These are phyloP conservation scores for Pichia heedii DNA, from an alignment of 805 yeast species.

Conservation along the genomic window DNA sequence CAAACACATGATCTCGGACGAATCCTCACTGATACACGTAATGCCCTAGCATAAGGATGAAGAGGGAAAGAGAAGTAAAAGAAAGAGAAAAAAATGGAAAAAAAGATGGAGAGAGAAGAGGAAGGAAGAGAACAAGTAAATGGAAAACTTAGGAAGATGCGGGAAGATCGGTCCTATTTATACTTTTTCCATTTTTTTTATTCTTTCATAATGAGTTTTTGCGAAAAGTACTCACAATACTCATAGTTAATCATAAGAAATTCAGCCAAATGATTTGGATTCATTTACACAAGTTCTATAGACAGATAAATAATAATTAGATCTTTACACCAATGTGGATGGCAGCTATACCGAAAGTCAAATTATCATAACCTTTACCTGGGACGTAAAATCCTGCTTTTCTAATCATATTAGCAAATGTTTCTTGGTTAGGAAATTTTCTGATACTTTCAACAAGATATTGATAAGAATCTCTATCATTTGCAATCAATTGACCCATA, in stretches of 20 bases:
- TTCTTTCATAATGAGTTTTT: too few relatives aligned
- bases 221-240: too few relatives aligned
- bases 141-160: neutral
- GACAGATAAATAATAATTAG: conserved; percentile 23
- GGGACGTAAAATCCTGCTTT: conserved; percentile 92
- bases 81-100: conserved; percentile 2
- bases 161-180: conserved; percentile 7
- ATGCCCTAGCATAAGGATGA: conserved; percentile 99
- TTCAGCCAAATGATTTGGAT: too few relatives aligned
- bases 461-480: conserved; percentile 93
- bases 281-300: too few relatives aligned
- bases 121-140: too few relatives aligned
- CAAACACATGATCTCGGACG: conserved; percentile 99
- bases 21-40: conserved; percentile 99
- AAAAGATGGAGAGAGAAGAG: conserved; percentile 2
- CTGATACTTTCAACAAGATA: conserved; percentile 91
- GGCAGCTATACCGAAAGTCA: conserved; percentile 92
- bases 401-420: conserved; percentile 83
- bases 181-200: conserved; percentile 5
- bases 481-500: conserved; percentile 92
- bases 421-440: conserved; percentile 86
- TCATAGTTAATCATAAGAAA: too few relatives aligned
- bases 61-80: conserved; percentile 19
- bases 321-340: conserved; percentile 92
- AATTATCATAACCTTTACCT: conserved; percentile 84